Conservation (phyloP, 768 basidiomycete genomes). For the Cystobasidium onofrii region DNA sequence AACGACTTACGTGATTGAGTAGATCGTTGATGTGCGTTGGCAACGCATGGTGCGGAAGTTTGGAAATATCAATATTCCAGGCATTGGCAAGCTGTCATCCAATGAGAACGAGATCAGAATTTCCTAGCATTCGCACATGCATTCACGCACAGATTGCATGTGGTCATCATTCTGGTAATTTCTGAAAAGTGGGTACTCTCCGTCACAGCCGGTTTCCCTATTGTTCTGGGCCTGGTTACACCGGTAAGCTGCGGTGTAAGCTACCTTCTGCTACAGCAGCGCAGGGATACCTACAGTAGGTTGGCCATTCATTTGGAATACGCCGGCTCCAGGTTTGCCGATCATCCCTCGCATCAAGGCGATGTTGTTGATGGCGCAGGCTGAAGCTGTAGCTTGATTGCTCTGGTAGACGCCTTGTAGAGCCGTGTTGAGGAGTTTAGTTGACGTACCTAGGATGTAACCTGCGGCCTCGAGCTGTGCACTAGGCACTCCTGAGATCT, state of each 20-base stretch:
- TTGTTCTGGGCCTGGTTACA: slow-evolving; percentile 39
- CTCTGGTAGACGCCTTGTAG: slow-evolving; percentile 40
- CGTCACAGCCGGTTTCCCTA: slow-evolving; percentile 38
- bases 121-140: too few relatives aligned
- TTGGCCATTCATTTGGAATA: slow-evolving; percentile 40
- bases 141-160: not conserved
- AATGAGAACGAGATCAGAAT: too few relatives aligned
- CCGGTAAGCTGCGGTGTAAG: too few relatives aligned
- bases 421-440: slow-evolving; percentile 35
- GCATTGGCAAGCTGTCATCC: slow-evolving; percentile 36
- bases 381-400: slow-evolving; percentile 39
- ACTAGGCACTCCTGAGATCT: slow-evolving; percentile 35
- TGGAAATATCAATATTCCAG: slow-evolving; percentile 37
- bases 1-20: slow-evolving; percentile 34
- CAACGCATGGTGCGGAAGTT: slow-evolving; percentile 34
- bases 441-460: slow-evolving; percentile 32
- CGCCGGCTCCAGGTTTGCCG: slow-evolving; percentile 35
- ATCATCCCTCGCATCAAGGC: slow-evolving; percentile 36
- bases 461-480: slow-evolving; percentile 33
- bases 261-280: too few relatives aligned
- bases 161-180: slow-evolving; percentile 6
- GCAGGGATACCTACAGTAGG: slow-evolving; percentile 19
- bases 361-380: slow-evolving; percentile 39
- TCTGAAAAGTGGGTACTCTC: slow-evolving; percentile 39
- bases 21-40: slow-evolving; percentile 38